These are phyloP conservation scores for Nicotiana knightiana DNA, from an alignment of 257 asterid genomes.

Conservation along the genomic window DNA sequence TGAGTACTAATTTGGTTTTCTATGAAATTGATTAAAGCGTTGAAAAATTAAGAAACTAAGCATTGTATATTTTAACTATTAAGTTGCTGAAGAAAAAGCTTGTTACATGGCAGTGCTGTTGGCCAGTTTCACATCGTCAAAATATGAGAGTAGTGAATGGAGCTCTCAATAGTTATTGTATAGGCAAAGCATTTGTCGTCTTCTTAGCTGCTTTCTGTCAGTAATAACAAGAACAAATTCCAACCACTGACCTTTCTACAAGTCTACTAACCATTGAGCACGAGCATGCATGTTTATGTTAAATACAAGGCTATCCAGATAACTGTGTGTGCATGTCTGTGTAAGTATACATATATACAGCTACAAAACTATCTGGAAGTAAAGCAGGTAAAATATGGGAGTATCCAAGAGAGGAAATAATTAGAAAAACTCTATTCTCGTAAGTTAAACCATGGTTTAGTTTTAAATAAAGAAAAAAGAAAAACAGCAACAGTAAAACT, in stretches of 20 bases:
- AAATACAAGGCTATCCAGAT: background rate
- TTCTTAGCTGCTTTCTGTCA: background rate
- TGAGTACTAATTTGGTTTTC: background rate
- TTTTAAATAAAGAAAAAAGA: background rate
- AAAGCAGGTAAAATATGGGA: no score
- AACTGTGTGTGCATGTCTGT: background rate
- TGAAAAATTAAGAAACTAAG: background rate
- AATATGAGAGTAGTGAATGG: background rate
- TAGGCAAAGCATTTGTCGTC: background rate
- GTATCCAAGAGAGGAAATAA: background rate
- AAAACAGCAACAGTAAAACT: background rate
- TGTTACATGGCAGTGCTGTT: background rate
- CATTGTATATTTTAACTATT: background rate
- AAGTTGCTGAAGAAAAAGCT: background rate
- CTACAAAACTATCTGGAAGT: background rate
- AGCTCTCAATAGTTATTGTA: background rate
- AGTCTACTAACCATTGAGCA: background rate
- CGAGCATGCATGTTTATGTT: background rate
- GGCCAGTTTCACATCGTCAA: background rate
- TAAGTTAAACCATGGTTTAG: background rate
- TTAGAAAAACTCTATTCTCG: background rate
- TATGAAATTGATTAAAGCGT: background rate
- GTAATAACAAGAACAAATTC: background rate
- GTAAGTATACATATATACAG: background rate
- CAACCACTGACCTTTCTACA: background rate